Evolutionary conservation across 2,329 filamentous ascomycete genomes (phyloP), one percentile per base, ranked within the genome.

Genomic region (Stagonosporopsis cucurbitacearum): DNA sequence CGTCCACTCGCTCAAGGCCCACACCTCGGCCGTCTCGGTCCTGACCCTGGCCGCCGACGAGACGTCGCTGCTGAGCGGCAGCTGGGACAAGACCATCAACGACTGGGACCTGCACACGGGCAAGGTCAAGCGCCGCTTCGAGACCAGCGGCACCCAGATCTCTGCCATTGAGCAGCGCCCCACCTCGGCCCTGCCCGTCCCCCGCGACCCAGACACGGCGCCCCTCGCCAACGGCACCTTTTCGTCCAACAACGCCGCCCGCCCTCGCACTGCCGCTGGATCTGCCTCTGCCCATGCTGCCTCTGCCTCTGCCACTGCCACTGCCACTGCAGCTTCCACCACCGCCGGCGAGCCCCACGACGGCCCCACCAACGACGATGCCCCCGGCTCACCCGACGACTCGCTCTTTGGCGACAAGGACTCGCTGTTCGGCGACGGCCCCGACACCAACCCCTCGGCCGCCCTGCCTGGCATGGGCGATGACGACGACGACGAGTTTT

Each of bases 101-200:
- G 93, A 98, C 72, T 99, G 95, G 95, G 95, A 98, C 73, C 76
- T 99, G 23, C 92, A 98, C 68, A 95, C 86, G 1, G 95, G 95
- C 0, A 83, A 89, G 66, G 82, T 89, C 6, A 88, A 87, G 62
- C 85, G 93, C 11, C 83, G 84, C 4, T 99, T 95, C 68, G 87
- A 88, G 42, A 88, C 89, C 2, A 91, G 84, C 49, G 90, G 88
- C 13, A 83, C 90, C 6, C 95, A 99, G 71, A 92, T 98, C 56
- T 95, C 91, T 2, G 87, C 91, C 2, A 87, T 99, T 36, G 93
- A 98, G 75, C 84, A 92, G 54, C 85, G 95, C 3, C 94, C 95
- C 2, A 82, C 89, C 49, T 92, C 87, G 22, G 88, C 86, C 28
- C 77, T 91, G 0, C 87, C 90, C 1, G 84, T 98, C 1, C 92